Evolutionary conservation across 768 basidiomycete species (phyloP).

Genomic region (Fomitopsis pulvina): DNA sequence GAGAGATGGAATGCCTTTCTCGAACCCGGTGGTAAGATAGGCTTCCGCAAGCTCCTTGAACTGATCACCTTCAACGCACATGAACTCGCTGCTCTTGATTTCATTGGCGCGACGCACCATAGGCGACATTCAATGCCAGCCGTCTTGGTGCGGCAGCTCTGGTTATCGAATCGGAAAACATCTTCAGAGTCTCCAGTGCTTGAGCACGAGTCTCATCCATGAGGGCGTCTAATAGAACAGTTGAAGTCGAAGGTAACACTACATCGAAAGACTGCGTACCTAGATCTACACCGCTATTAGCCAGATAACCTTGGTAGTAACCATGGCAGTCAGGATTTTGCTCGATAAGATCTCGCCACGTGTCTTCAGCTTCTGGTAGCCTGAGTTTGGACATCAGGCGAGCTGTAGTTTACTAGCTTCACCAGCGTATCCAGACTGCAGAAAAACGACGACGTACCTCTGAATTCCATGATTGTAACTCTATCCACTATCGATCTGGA

Average conservation of each 20-base stretch:
- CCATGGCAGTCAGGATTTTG: slow-evolving; percentile 79
- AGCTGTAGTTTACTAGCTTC: slow-evolving; percentile 36
- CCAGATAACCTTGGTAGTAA: slow-evolving; percentile 73
- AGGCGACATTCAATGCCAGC: slow-evolving; percentile 61
- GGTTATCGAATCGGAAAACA: slow-evolving; percentile 58
- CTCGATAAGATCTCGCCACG: slow-evolving; percentile 77
- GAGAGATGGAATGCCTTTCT: slow-evolving; percentile 86
- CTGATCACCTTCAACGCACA: slow-evolving; percentile 40
- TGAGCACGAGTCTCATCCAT: slow-evolving; percentile 44
- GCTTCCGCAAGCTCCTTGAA: slow-evolving; percentile 59
- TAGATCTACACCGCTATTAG: slow-evolving; percentile 56
- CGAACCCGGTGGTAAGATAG: slow-evolving; percentile 66
- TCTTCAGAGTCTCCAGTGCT: slow-evolving; percentile 51
- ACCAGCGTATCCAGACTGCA: background rate
- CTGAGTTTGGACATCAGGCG: slow-evolving; percentile 67
- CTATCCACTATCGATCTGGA: slow-evolving; percentile 65
- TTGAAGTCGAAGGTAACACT: background rate
- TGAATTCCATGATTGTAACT: slow-evolving; percentile 55
- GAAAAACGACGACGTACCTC: slow-evolving; percentile 39
- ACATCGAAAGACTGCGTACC: slow-evolving; percentile 34
- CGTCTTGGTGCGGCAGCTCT: slow-evolving; percentile 67
- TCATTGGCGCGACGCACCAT: slow-evolving; percentile 27
- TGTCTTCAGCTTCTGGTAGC: slow-evolving; percentile 66
- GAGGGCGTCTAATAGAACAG: slow-evolving; percentile 26
- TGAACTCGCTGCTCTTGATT: background rate